Percentiles rank a stretch among this genome's conserved stretches.
Conservation (phyloP, 257 asterid species). For the Eucommia ulmoides region DNA sequence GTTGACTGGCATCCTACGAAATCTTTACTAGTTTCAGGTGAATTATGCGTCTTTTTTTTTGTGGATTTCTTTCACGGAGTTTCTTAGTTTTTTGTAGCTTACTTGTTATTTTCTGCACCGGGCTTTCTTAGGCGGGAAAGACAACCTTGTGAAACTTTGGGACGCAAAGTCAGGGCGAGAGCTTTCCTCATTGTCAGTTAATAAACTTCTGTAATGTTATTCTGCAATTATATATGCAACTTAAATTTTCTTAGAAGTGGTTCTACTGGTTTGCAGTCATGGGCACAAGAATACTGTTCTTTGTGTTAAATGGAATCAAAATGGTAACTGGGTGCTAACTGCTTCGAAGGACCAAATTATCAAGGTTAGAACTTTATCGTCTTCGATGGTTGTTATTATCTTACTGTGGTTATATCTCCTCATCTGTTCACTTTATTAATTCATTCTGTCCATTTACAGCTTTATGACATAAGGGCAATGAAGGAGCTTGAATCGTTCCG, state of each 20-base stretch:
- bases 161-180: conserved; percentile 94
- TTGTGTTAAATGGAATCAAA: conserved; percentile 86
- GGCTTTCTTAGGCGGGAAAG: conserved; percentile 81
- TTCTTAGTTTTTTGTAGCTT: background rate
- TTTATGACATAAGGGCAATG: conserved; percentile 97
- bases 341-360: conserved; percentile 95
- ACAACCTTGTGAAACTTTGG: conserved; percentile 97
- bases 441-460: conserved; percentile 33
- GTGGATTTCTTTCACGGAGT: background rate
- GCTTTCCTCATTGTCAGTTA: conserved; percentile 83
- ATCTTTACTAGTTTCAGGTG: conserved; percentile 91
- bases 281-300: conserved; percentile 96
- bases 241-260: conserved; percentile 12
- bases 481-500: conserved; percentile 97
- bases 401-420: too few relatives aligned
- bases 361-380: conserved; percentile 37
- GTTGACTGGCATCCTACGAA: conserved; percentile 99
- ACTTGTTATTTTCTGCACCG: conserved; percentile 6
- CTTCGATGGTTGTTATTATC: too few relatives aligned
- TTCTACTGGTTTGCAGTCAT: conserved; percentile 52
- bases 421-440: background rate
- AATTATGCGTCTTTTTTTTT: conserved; percentile 3
- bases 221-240: conserved; percentile 7
- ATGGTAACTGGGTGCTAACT: conserved; percentile 95
- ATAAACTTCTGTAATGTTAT: too few relatives aligned